Conservation (phyloP, 116 monocot genomes). For the Dioscorea cayenensis region DNA sequence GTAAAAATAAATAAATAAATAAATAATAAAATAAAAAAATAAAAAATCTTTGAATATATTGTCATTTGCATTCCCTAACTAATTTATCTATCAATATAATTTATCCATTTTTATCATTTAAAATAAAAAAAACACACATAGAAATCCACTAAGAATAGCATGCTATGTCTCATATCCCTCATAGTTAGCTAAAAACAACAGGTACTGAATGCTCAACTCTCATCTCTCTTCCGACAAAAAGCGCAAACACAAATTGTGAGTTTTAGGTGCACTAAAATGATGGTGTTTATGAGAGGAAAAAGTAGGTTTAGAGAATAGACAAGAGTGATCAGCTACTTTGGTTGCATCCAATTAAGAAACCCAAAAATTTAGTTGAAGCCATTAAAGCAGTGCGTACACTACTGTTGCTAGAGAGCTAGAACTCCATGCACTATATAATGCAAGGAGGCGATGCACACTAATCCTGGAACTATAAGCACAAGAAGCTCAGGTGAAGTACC, state of each 20-base stretch:
- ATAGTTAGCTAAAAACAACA: no score
- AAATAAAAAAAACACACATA: no score
- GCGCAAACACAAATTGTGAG: not conserved
- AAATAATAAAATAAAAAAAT: no score
- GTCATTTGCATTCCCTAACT: no score
- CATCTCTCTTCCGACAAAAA: no score
- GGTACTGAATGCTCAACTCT: no score
- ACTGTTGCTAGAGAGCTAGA: not conserved
- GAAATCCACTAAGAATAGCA: no score
- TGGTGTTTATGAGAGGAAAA: not conserved
- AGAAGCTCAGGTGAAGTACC: not conserved
- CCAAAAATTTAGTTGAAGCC: not conserved
- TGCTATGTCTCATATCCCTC: no score
- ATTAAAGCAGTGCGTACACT: not conserved
- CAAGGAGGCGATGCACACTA: not conserved
- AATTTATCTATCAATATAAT: no score
- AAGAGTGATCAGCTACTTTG: not conserved
- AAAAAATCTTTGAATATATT: no score
- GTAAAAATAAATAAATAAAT: no score
- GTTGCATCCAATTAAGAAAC: not conserved
- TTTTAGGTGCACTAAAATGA: not conserved
- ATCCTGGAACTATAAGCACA: not conserved
- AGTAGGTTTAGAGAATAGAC: not conserved
- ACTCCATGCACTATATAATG: not conserved
- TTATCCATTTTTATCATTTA: no score